Percentiles rank a stretch among this genome's conserved stretches.
Evolutionary conservation across 352 stramenopile genomes (phyloP).

Genomic region (Salisapilia sapeloensis): DNA sequence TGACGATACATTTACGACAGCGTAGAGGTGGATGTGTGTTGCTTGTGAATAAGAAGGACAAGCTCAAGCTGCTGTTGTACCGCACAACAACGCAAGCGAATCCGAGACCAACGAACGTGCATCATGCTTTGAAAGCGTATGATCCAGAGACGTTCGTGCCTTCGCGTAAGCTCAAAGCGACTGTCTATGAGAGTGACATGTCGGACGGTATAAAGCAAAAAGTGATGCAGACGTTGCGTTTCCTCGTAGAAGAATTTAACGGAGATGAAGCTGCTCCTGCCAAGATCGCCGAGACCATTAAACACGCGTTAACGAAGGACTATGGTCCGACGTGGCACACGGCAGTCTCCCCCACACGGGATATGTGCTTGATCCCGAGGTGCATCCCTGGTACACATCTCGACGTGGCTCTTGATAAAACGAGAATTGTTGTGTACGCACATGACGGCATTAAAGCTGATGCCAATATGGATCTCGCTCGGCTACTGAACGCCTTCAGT

Average conservation of each 20-base stretch:
- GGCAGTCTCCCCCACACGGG: constrained; percentile 24
- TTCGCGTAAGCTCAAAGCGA: constrained; percentile 26
- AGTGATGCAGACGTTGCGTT: constrained; percentile 17
- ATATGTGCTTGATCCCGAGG: constrained; percentile 42
- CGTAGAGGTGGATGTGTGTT: constrained; percentile 49
- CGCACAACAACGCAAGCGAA: constrained; percentile 27
- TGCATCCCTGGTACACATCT: constrained; percentile 16
- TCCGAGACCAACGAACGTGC: constrained; percentile 12
- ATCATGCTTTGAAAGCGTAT: constrained; percentile 7
- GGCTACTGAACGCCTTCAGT: constrained; percentile 32
- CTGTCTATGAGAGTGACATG: constrained; percentile 44
- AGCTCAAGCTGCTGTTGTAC: constrained; percentile 61
- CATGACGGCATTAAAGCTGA: constrained; percentile 34
- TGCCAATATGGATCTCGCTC: constrained; percentile 30
- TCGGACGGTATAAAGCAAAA: constrained; percentile 14
- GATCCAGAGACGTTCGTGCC: constrained; percentile 3
- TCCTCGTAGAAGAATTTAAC: constrained; percentile 20
- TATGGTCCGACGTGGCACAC: constrained; percentile 65
- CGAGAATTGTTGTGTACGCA: constrained; percentile 52
- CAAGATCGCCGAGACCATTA: constrained; percentile 36
- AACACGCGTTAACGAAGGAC: constrained; percentile 39
- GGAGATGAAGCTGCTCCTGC: constrained; percentile 12
- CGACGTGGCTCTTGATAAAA: constrained; percentile 31
- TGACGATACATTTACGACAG: constrained; percentile 8
- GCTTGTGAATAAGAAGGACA: constrained; percentile 32